These are phyloP conservation scores for Ogataea henricii DNA, from an alignment of 805 yeast genomes.

Conservation along the genomic window DNA sequence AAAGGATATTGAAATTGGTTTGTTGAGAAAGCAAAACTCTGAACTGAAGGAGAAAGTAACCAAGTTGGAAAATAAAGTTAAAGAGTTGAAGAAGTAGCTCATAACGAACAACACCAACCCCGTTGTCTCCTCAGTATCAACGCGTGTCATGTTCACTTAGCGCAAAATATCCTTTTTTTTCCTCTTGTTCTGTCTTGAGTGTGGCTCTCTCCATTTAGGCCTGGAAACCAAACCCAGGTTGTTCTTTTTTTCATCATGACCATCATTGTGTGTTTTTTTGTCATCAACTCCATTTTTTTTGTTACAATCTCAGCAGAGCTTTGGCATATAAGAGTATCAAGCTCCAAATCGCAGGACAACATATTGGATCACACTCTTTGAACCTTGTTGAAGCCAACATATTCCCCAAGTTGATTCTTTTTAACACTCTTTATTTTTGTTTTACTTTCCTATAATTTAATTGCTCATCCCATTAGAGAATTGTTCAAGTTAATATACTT, in stretches of 20 bases:
- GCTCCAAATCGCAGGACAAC: not conserved
- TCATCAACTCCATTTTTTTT: too few species aligned
- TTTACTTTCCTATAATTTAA: slow-evolving; percentile 6
- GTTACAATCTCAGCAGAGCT: too few species aligned
- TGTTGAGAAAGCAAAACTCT: slow-evolving; percentile 52
- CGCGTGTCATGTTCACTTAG: too few species aligned
- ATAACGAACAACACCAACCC: not conserved
- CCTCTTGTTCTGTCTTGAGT: too few species aligned
- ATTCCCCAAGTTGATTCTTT: not conserved
- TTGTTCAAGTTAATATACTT: slow-evolving; percentile 7
- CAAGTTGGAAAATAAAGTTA: slow-evolving; percentile 31
- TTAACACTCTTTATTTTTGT: not conserved
- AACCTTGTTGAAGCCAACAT: too few species aligned
- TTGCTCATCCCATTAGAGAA: slow-evolving; percentile 6
- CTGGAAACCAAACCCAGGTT: too few species aligned
- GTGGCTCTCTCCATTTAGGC: too few species aligned
- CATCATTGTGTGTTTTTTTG: too few species aligned
- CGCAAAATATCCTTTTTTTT: too few species aligned
- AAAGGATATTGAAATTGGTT: slow-evolving; percentile 64
- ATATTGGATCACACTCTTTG: not conserved
- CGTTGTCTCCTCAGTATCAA: slow-evolving; percentile 2
- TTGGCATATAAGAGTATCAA: too few species aligned
- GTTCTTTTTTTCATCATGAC: too few species aligned
- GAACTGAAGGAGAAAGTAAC: slow-evolving; percentile 43
- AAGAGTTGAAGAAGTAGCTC: slow-evolving; percentile 21